Base-by-base conservation (phyloP, 257 asterid genomes). In the Solanum tacnaense region DNA sequence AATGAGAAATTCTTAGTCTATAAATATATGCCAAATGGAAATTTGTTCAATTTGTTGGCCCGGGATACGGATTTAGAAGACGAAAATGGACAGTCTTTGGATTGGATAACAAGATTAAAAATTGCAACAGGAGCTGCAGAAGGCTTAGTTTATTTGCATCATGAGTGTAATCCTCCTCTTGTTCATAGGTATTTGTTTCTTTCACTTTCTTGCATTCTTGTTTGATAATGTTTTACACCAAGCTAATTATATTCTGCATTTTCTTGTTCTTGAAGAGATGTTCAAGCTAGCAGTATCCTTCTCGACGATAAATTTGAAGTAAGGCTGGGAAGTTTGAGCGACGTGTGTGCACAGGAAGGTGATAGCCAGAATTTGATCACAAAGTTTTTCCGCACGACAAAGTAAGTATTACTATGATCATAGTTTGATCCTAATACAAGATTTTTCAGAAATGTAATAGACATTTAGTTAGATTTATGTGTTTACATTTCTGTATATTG, bases 281-380 rank as follows among this genome's bases (percentile, higher is more conserved):
- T 95, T 90, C 96, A 93, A 93, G 95, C 98, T 62, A 95, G 98
- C 92, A 94, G 96, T 88, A 91, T 95, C 83, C 97, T 95, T 89
- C 96, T 95, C 8, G 98, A 94, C 27, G 96, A 94, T 85, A 92
- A 92, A 87, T 95, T 92, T 71, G 98, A 95, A 90, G 98, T 95
- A 76, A 84, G 98, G 84, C 91, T 95, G 5, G 98, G 98, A 86
- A 95, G 98, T 90, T 91, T 95, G 88, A 93, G 95, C 44, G 90
- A 93, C 31, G 94, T 91, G 36, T 92, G 94, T 74, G 85, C 84
- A 73, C 91, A 90, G 52, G 96, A 91, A 83, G 86, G 87, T 9
- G 90, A 88, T 70, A 88, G 58, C 84, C 90, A 90, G 86, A 90
- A 87, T n/a, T 76, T 89, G 89, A 89, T 94, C 46, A 20, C 94